Conservation (phyloP, 1,139 yeast genomes). For the Saccharomycopsis hybrid region DNA sequence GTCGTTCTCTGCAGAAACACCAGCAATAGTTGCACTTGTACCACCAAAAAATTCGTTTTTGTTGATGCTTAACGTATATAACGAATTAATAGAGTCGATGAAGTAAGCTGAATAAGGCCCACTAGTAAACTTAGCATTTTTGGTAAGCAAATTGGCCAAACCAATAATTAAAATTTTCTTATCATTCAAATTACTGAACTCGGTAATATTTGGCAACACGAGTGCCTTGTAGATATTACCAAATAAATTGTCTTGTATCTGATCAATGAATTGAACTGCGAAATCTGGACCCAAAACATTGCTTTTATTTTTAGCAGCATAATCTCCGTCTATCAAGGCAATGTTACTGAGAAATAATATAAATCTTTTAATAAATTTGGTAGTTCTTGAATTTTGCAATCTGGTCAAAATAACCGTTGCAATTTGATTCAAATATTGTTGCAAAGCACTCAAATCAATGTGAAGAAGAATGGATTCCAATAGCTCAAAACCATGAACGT, state of each 20-base stretch:
- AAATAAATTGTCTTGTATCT: slow-evolving; percentile 39
- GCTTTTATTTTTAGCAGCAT: slow-evolving; percentile 31
- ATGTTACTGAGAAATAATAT: slow-evolving; percentile 58
- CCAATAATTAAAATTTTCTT: slow-evolving; percentile 77
- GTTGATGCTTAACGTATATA: slow-evolving; percentile 22
- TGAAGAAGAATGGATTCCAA: slow-evolving; percentile 60
- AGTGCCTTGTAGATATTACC: slow-evolving; percentile 58
- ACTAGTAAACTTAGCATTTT: slow-evolving; percentile 30
- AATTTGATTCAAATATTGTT: slow-evolving; percentile 61
- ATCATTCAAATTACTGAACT: slow-evolving; percentile 53
- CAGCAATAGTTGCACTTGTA: slow-evolving; percentile 29
- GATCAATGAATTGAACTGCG: slow-evolving; percentile 35
- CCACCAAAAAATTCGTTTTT: slow-evolving; percentile 14
- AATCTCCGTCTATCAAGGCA: slow-evolving; percentile 27
- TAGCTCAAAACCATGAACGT: slow-evolving; percentile 76
- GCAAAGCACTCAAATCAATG: slow-evolving; percentile 45
- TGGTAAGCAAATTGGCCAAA: slow-evolving; percentile 50
- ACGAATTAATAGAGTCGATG: slow-evolving; percentile 32
- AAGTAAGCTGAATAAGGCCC: slow-evolving; percentile 40
- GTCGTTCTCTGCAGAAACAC: slow-evolving; percentile 22
- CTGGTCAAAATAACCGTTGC: slow-evolving; percentile 74
- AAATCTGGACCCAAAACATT: slow-evolving; percentile 29
- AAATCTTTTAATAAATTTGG: slow-evolving; percentile 68
- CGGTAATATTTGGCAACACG: slow-evolving; percentile 59
- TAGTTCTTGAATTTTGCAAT: slow-evolving; percentile 75